A percentile compares a stretch with the other conserved stretches of the same genome.
These are phyloP conservation scores for Neobulgaria alba DNA, from an alignment of 2,329 filamentous ascomycete species.

Conservation along the genomic window DNA sequence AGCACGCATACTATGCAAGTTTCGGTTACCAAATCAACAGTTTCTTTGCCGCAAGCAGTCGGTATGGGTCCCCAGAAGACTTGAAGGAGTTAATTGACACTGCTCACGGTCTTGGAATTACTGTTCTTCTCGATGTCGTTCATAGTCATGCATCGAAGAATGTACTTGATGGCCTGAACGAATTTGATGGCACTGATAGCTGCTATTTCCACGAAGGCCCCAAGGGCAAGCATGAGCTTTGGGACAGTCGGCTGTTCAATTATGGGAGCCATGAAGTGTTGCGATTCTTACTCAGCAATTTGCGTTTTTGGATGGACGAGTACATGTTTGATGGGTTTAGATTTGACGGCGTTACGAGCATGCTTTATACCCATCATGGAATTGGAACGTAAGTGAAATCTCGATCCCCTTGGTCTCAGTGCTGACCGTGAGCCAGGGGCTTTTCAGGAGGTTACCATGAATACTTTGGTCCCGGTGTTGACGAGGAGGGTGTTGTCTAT, in stretches of 20 bases:
- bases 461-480: constrained; percentile 83
- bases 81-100: constrained; percentile 95
- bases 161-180: constrained; percentile 85
- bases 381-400: constrained; percentile 73
- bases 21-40: constrained; percentile 99
- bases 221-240: constrained; percentile 82
- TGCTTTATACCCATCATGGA: constrained; percentile 93
- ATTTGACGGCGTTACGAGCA: constrained; percentile 96
- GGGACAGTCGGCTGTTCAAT: constrained; percentile 97
- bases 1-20: constrained; percentile 98
- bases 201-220: constrained; percentile 88
- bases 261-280: constrained; percentile 92
- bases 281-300: constrained; percentile 89
- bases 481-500: constrained; percentile 90
- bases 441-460: constrained; percentile 98
- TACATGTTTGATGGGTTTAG: constrained; percentile 95
- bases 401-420: neutral
- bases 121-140: constrained; percentile 88
- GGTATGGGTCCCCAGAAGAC: constrained; percentile 88
- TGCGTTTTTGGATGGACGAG: constrained; percentile 99
- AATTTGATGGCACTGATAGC: constrained; percentile 92
- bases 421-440: constrained; percentile 45
- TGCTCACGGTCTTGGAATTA: constrained; percentile 82
- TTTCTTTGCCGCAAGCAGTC: constrained; percentile 95
- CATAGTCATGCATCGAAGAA: constrained; percentile 99